Base-by-base conservation (phyloP, 2,329 filamentous ascomycete species). In the Scedosporium minutisporum region DNA sequence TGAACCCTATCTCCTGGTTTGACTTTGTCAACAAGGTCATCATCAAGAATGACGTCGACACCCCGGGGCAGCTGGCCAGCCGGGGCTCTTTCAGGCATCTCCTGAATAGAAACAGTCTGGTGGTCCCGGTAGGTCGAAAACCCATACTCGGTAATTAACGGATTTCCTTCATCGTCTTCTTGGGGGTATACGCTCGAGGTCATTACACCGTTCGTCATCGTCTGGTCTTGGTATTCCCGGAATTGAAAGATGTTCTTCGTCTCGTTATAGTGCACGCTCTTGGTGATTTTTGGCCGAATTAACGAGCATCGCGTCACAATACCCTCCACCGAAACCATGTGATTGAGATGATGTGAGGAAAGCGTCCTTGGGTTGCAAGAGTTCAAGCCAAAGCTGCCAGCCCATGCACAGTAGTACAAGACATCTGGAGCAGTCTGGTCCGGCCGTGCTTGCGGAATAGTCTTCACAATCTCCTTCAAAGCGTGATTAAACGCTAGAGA, bases 1-100 rank as follows among this genome's bases (percentile, higher is more conserved):
- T 99, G 95, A 66, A 99, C 91, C 68, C 95, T 85, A 76, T 99
- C 95, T 59, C 95, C 95, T 9, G 95, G 95, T 76, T 99, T 99
- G 64, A 95, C 91, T 64, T 85, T 87, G 73, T 99, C 95, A 16
- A 97, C 95, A 61, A 99, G 81, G 72, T 99, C 95, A 73, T 99
- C 95, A 72, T 99, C 95, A 67, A 99, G 80, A 68, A 99, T 93
- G 14, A 97, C 93, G 75, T 99, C 95, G 18, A 99, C 95, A 63
- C 93, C 92, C 62, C 95, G 88, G 64, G 95, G 95, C 66, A 99
- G 83, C 79, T 97, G 95, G 61, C 95, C 95, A 64, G 95, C 93
- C 62, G 95, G 95, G 2, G 95, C 95, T 68, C 93, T 83, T 75
- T 99, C 95, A 0, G 95, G 95, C 95, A 99, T 99, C 78, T 99